These are phyloP conservation scores for Fibroporia radiculosa DNA, from an alignment of 768 basidiomycete species.

Conservation along the genomic window DNA sequence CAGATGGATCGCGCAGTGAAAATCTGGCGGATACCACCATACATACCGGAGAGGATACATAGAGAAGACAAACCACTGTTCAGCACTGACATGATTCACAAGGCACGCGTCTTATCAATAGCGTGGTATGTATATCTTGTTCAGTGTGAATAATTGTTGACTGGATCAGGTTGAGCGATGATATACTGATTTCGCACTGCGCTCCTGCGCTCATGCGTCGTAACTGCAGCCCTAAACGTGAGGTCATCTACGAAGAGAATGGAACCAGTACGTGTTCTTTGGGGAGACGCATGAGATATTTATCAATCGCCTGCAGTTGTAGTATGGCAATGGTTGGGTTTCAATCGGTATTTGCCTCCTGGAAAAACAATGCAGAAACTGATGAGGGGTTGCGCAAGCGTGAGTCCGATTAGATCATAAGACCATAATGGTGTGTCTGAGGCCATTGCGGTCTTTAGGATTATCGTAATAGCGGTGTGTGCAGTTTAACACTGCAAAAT, in stretches of 20 bases:
- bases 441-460: slow-evolving; percentile 44
- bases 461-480: slow-evolving; percentile 68
- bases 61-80: slow-evolving; percentile 76
- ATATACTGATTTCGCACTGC: slow-evolving; percentile 30
- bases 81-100: slow-evolving; percentile 58
- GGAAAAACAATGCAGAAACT: slow-evolving; percentile 25
- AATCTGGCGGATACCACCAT: slow-evolving; percentile 57
- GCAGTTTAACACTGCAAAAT: neutral
- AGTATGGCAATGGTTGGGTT: slow-evolving; percentile 63
- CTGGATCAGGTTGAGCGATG: slow-evolving; percentile 54
- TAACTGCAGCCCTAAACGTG: slow-evolving; percentile 3
- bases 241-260: slow-evolving; percentile 18
- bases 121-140: slow-evolving; percentile 39
- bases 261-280: slow-evolving; percentile 13
- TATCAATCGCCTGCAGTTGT: slow-evolving; percentile 33
- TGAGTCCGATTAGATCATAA: slow-evolving; percentile 26
- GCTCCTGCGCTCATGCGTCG: slow-evolving; percentile 21
- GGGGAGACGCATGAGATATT: neutral
- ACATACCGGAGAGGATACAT: slow-evolving; percentile 29
- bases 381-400: slow-evolving; percentile 54
- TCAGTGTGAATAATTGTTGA: neutral
- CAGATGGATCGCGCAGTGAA: slow-evolving; percentile 71
- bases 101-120: slow-evolving; percentile 55
- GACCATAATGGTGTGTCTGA: neutral
- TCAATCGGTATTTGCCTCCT: slow-evolving; percentile 57